Conservation (phyloP, 176 grass and related monocot species). For the Ensete ventricosum region DNA sequence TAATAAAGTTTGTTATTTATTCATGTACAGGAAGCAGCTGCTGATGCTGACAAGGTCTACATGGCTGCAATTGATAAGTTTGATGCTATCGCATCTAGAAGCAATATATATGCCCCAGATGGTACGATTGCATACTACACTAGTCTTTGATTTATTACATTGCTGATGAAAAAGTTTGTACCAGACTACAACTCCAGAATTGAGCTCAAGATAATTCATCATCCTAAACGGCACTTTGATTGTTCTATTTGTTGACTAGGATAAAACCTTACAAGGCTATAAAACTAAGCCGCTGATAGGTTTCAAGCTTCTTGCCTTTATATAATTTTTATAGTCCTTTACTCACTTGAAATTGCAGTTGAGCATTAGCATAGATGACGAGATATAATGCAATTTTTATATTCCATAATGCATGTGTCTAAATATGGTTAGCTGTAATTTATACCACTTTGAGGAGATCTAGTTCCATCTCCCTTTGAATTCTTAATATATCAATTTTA, state of each 20-base stretch:
- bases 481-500: too few relatives aligned
- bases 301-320: neutral
- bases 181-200: neutral
- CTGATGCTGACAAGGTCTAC: slow-evolving; percentile 79
- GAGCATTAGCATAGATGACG: neutral
- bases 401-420: neutral
- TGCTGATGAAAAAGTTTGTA: neutral
- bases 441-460: too few relatives aligned
- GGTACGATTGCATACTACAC: slow-evolving; percentile 27
- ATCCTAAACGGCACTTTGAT: neutral
- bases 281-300: neutral
- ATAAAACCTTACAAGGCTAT: neutral
- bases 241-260: neutral
- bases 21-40: slow-evolving; percentile 61
- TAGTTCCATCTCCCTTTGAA: too few relatives aligned
- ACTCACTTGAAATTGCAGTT: neutral
- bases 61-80: slow-evolving; percentile 92
- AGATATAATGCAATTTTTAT: neutral
- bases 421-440: too few relatives aligned
- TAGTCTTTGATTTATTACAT: neutral
- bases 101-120: slow-evolving; percentile 65
- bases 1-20: neutral
- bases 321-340: neutral
- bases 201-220: neutral
- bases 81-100: slow-evolving; percentile 70